phyloP scores from a whole-genome alignment of 2,329 filamentous ascomycete species.

The Fusarium hainanense region DNA sequence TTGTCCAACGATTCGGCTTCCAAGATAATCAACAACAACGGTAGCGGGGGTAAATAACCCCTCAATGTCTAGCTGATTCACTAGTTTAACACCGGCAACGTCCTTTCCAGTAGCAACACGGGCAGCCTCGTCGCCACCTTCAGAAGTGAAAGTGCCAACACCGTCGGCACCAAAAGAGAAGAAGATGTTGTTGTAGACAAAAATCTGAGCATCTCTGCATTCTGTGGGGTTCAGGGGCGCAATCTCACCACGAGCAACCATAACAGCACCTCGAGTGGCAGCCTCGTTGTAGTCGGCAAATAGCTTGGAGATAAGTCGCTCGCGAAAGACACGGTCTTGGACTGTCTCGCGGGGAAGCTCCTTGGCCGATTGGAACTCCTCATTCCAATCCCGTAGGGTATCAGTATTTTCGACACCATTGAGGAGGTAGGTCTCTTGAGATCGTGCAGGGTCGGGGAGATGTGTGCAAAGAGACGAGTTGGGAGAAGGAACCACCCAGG shows the following conservation, averaged over 20 bases:
- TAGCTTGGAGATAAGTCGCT: slow-evolving; percentile 92
- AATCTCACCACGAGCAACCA: slow-evolving; percentile 93
- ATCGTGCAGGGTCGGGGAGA: slow-evolving; percentile 83
- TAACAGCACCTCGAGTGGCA: slow-evolving; percentile 87
- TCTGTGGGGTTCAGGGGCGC: slow-evolving; percentile 95
- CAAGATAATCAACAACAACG: slow-evolving; percentile 95
- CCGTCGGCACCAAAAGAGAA: slow-evolving; percentile 98
- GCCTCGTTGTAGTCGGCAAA: slow-evolving; percentile 99
- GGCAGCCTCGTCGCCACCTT: slow-evolving; percentile 96
- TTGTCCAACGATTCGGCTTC: slow-evolving; percentile 96
- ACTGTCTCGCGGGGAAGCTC: slow-evolving; percentile 94
- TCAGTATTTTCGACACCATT: slow-evolving; percentile 93
- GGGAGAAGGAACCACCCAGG: slow-evolving; percentile 85
- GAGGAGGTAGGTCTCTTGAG: slow-evolving; percentile 92
- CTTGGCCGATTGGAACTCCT: slow-evolving; percentile 96
- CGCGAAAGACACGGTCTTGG: slow-evolving; percentile 94
- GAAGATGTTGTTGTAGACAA: slow-evolving; percentile 99
- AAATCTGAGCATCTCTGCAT: slow-evolving; percentile 92
- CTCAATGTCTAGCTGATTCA: slow-evolving; percentile 96
- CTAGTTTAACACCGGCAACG: slow-evolving; percentile 90
- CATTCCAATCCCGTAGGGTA: slow-evolving; percentile 97
- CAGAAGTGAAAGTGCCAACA: slow-evolving; percentile 94
- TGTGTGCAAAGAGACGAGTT: slow-evolving; percentile 75
- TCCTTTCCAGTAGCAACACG: slow-evolving; percentile 97
- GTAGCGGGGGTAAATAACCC: slow-evolving; percentile 96